Base-by-base conservation (phyloP, 805 yeast species). In the Saccharomycopsis vini region DNA sequence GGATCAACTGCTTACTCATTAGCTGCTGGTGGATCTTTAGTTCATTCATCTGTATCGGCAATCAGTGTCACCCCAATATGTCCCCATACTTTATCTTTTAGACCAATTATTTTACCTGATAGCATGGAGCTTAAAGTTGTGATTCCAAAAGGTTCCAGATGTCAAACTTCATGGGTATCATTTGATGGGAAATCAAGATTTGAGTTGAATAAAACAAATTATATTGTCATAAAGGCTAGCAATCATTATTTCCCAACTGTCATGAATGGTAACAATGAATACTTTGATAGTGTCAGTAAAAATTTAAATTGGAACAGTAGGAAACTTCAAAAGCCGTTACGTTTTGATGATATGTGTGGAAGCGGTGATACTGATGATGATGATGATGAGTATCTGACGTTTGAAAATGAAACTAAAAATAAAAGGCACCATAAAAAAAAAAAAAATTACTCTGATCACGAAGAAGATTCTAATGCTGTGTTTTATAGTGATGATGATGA, bases 1-100 rank as follows among this genome's bases (percentile, higher is more conserved):
- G 97, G 97, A 0, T 87, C 96, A 2, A 90, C 97, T 0, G 97
- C 97, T 0, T 90, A 90, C 61, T 88, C 96, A 1, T 67, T 90
- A 40, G 81, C 95, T 36, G 97, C 97, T 0, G 97, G 97, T 12
- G 97, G 97, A 1, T 81, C 95, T 0, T 70, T 90, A 40, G 95
- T 90, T 3, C 96, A 89, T 55, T 97, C 97, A 0, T 88, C 86
- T 26, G 95, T 90, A 13, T 81, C 88, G 49, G 95, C 95, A 7
- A 84, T 89, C 24, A 79, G 88, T 44, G 88, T 90, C 5, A 88
- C 97, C 0, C 97, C 97, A 0, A 88, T 90, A 47, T 90, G 97
- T 59, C 97, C 97, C 1, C 97, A 90, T 58, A 87, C 97, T 0
- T 69, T 90, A 37, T 84, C 95, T 5, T 90, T 90, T 65, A 71